Evolutionary conservation across 805 yeast genomes (phyloP), one percentile per base, ranked within the genome.

Genomic region (Blastobotrys americana): DNA sequence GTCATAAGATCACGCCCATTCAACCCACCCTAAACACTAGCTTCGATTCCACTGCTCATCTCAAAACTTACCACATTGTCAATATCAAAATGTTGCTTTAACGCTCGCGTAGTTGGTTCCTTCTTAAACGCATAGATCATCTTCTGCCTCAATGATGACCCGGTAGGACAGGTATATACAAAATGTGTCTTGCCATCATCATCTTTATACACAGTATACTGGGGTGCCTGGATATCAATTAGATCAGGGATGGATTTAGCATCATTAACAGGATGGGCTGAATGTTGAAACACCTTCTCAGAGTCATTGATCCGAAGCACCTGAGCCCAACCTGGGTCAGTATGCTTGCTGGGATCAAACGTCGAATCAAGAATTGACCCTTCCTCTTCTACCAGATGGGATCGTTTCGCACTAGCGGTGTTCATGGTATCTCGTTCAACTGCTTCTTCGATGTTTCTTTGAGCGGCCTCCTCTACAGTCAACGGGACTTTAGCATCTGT

Each of bases 121-220:
- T 36, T 36, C 39, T 36, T 36, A 23, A 36, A 36, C 10, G 97
- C 96, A 58, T 86, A 86, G 42, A 87, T 60, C 96, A 89, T 89
- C 56, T 96, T 74, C 43, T 87, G 89, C 61, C 81, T 82, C 27
- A 90, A 90, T 63, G 78, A 80, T 34, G 95, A 81, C 1, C 89
- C 88, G 0, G 93, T 78, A 3, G 97, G 97, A 62, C 96, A 88
- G 8, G 88, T 72, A 58, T 85, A 85, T 19, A 88, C 76, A 61
- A 89, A 87, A 23, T 36, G 20, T 15, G 20, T 6, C 21, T 8
- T 6, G 4, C 39, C 39, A 25, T 13, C 31, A 25, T 35, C 28
- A 6, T 45, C 18, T 38, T 35, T 35, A 23, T 42, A 45, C 6
- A 45, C 34, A 2, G 42, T 42, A 25, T 45, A 45, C 15, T 37